A percentile compares a stretch with the other conserved stretches of the same genome.
Evolutionary conservation across 2,329 filamentous ascomycete genomes (phyloP).

Genomic region (Paraphaeosphaeria minitans): DNA sequence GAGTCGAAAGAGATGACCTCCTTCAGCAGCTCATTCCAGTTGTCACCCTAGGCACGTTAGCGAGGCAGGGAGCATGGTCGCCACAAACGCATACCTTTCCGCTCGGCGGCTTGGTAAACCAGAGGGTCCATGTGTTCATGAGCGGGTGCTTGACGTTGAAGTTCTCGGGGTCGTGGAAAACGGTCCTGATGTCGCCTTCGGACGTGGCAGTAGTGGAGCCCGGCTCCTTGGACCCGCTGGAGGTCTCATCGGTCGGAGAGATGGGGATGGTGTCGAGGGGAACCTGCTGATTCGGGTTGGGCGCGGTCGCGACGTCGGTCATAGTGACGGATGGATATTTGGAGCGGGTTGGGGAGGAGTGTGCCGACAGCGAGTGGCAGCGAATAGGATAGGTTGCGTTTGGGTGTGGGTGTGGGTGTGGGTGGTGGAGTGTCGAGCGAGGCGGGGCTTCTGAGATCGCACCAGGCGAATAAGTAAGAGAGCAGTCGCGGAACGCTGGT

Average conservation of each 20-base stretch:
- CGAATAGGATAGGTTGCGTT: background rate
- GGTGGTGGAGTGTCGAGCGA: slow-evolving; percentile 17
- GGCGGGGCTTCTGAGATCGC: slow-evolving; percentile 36
- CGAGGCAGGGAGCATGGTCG: slow-evolving; percentile 2
- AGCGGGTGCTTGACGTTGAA: slow-evolving; percentile 99
- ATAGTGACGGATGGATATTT: slow-evolving; percentile 28
- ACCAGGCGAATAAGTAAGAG: slow-evolving; percentile 36
- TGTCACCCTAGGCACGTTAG: slow-evolving; percentile 72
- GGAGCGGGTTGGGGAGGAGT: slow-evolving; percentile 6
- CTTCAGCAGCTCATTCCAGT: slow-evolving; percentile 98
- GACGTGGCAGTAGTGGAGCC: slow-evolving; percentile 49
- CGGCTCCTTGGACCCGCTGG: slow-evolving; percentile 47
- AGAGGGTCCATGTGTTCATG: slow-evolving; percentile 96
- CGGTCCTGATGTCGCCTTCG: slow-evolving; percentile 74
- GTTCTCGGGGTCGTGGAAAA: slow-evolving; percentile 98
- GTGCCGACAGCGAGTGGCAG: slow-evolving; percentile 9
- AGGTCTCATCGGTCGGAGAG: slow-evolving; percentile 55
- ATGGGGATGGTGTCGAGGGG: slow-evolving; percentile 62
- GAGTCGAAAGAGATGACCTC: slow-evolving; percentile 99
- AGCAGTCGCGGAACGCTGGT: slow-evolving; percentile 28
- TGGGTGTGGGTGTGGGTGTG: background rate
- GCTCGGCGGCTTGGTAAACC: slow-evolving; percentile 98
- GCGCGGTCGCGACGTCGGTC: slow-evolving; percentile 44
- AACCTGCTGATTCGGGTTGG: slow-evolving; percentile 55
- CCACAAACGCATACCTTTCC: slow-evolving; percentile 71